These are phyloP conservation scores for Penicillium atrosanguineum DNA, from an alignment of 495 filamentous ascomycete genomes.

Conservation along the genomic window DNA sequence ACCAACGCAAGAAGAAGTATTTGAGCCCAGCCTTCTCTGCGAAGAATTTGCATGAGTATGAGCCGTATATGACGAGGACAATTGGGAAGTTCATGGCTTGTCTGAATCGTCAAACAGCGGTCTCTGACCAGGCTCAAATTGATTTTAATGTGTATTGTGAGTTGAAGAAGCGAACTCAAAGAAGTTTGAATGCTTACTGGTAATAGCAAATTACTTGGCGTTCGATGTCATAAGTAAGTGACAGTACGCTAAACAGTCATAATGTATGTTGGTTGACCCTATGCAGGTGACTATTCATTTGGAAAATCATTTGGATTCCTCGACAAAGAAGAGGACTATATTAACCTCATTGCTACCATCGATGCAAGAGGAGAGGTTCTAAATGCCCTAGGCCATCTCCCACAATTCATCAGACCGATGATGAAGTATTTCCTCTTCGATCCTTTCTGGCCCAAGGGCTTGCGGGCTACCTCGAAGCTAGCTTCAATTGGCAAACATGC, in stretches of 20 bases:
- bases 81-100: neutral
- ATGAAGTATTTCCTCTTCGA: no score
- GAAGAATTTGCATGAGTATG: conserved; percentile 4
- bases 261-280: neutral
- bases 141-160: conserved; percentile 5
- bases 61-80: conserved; percentile 2
- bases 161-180: neutral
- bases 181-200: neutral
- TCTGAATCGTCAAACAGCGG: neutral
- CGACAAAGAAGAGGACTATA: neutral
- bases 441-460: no score
- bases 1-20: conserved; percentile 5
- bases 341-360: neutral
- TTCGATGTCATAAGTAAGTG: conserved; percentile 3
- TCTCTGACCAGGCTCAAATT: neutral
- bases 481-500: no score
- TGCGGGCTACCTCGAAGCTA: no score
- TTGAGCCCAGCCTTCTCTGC: conserved; percentile 7
- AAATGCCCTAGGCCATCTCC: neutral
- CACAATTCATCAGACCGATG: neutral
- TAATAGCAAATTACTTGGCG: conserved; percentile 1
- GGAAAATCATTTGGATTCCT: conserved; percentile 5
- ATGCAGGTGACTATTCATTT: conserved; percentile 1
- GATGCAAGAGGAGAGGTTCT: neutral
- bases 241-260: neutral